phyloP scores from a whole-genome alignment of 495 filamentous ascomycete genomes.

The Aspergillus bertholletiae region DNA sequence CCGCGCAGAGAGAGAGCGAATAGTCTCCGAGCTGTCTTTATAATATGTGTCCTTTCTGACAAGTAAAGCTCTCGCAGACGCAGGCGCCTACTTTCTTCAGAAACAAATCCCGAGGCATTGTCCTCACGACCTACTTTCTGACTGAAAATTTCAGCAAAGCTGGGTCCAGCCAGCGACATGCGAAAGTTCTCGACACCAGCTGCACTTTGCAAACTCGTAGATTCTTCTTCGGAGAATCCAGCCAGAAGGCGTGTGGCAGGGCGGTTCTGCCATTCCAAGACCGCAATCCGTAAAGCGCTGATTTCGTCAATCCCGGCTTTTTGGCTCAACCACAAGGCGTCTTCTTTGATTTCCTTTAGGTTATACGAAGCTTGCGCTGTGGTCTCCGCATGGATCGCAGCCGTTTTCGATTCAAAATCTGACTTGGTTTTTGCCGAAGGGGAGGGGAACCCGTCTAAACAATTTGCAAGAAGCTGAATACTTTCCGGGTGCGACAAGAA shows the following conservation, averaged over 20 bases:
- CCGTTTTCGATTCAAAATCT: constrained; percentile 81
- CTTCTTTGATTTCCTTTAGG: constrained; percentile 78
- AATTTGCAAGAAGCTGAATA: constrained; percentile 60
- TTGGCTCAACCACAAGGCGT: constrained; percentile 80
- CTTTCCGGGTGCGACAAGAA: constrained; percentile 69
- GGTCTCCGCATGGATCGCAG: constrained; percentile 82
- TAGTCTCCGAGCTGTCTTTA: constrained; percentile 44
- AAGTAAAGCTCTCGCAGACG: constrained; percentile 67
- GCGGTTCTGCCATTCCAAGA: constrained; percentile 81
- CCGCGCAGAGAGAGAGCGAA: constrained; percentile 32
- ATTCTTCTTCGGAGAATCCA: constrained; percentile 65
- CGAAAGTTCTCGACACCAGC: constrained; percentile 55
- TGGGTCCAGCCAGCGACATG: constrained; percentile 44
- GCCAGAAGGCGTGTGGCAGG: constrained; percentile 60
- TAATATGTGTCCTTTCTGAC: constrained; percentile 54
- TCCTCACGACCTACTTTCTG: constrained; percentile 36
- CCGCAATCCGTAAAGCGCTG: constrained; percentile 71
- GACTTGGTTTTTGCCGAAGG: constrained; percentile 58
- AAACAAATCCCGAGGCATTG: constrained; percentile 54
- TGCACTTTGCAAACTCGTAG: constrained; percentile 61
- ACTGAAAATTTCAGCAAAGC: constrained; percentile 34
- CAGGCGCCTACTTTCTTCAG: constrained; percentile 51
- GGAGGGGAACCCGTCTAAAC: constrained; percentile 58
- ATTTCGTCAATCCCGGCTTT: constrained; percentile 75
- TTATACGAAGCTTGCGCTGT: constrained; percentile 64